These are phyloP conservation scores for Mortierella sp. DNA, from an alignment of 371 early-diverging fungal species.

Conservation along the genomic window DNA sequence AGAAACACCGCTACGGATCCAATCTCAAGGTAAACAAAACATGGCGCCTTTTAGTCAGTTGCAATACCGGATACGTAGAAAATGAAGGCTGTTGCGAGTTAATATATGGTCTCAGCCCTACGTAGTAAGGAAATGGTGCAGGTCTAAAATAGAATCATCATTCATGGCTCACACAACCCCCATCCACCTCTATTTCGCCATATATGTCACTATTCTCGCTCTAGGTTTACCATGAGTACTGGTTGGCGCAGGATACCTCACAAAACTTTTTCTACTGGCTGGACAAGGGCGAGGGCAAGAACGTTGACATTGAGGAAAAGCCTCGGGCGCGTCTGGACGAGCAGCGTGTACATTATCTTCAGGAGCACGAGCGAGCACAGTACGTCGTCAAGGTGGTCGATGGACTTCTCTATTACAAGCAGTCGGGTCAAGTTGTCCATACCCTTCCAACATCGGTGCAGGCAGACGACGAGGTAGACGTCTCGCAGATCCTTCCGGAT, in stretches of 20 bases:
- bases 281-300: slow-evolving; percentile 55
- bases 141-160: neutral
- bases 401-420: slow-evolving; percentile 47
- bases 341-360: slow-evolving; percentile 51
- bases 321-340: slow-evolving; percentile 43
- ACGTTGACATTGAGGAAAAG: slow-evolving; percentile 35
- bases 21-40: slow-evolving; percentile 51
- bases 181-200: slow-evolving; percentile 18
- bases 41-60: neutral
- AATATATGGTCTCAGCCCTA: neutral
- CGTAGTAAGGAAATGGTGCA: neutral
- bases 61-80: neutral
- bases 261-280: slow-evolving; percentile 61
- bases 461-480: slow-evolving; percentile 30
- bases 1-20: slow-evolving; percentile 59
- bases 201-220: neutral
- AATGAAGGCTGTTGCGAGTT: neutral
- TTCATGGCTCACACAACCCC: neutral
- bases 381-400: slow-evolving; percentile 44
- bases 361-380: slow-evolving; percentile 43
- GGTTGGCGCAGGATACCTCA: slow-evolving; percentile 40
- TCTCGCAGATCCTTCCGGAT: slow-evolving; percentile 37
- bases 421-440: slow-evolving; percentile 40
- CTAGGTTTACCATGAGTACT: slow-evolving; percentile 50
- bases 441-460: slow-evolving; percentile 33